Evolutionary conservation across 2,329 filamentous ascomycete species (phyloP).

Genomic region (Paracoccidioides brasiliensis): DNA sequence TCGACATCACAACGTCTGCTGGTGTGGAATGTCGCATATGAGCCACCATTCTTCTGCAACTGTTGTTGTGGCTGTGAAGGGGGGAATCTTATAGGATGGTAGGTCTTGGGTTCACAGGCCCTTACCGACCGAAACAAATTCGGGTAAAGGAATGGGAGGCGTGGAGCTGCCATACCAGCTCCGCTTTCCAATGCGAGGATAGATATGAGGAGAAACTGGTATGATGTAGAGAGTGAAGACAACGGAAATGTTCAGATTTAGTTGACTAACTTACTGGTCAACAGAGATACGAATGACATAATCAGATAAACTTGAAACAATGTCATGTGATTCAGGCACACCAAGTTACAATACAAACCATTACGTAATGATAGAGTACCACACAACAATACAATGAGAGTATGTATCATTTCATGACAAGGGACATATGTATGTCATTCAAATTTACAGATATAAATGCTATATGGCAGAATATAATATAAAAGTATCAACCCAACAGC

Average conservation of each 20-base stretch:
- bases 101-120: slow-evolving; percentile 34
- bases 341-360: too few relatives aligned
- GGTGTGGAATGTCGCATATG: slow-evolving; percentile 25
- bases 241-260: too few relatives aligned
- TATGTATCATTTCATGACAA: too few relatives aligned
- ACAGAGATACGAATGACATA: background rate
- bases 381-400: too few relatives aligned
- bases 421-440: too few relatives aligned
- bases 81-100: slow-evolving; percentile 30
- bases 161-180: slow-evolving; percentile 43
- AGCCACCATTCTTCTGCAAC: slow-evolving; percentile 11
- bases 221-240: background rate
- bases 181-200: background rate
- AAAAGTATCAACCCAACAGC: slow-evolving; percentile 40
- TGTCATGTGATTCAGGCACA: background rate
- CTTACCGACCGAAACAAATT: slow-evolving; percentile 48
- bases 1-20: slow-evolving; percentile 24
- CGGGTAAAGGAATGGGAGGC: slow-evolving; percentile 57
- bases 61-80: slow-evolving; percentile 8
- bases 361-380: too few relatives aligned
- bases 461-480: background rate
- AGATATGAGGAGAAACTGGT: background rate
- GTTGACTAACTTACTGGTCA: too few relatives aligned
- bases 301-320: background rate
- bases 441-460: too few relatives aligned